Percentiles rank a stretch among this genome's conserved stretches.
phyloP scores from a whole-genome alignment of 306 rosid genomes.

The Rosa rugosa region DNA sequence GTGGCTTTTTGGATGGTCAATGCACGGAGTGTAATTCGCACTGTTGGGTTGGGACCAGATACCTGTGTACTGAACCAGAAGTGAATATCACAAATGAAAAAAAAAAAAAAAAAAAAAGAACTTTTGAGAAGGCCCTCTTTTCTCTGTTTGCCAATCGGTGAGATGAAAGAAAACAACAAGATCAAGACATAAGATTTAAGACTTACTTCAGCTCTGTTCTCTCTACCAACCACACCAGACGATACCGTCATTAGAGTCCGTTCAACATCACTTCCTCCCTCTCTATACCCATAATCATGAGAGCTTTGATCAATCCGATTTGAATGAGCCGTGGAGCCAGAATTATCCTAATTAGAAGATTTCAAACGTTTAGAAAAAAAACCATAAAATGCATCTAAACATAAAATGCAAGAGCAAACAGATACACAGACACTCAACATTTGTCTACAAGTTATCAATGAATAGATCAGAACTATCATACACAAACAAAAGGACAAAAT shows the following conservation, averaged over 20 bases:
- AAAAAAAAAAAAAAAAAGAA: background rate
- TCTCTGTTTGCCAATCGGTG: background rate
- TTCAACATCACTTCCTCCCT: conserved; percentile 57
- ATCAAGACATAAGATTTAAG: conserved; percentile 20
- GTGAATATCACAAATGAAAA: conserved; percentile 31
- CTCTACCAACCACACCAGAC: conserved; percentile 44
- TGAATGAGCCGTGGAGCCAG: conserved; percentile 39
- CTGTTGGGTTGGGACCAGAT: conserved; percentile 73
- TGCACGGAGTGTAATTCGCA: conserved; percentile 76
- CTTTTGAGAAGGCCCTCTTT: background rate
- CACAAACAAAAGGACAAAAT: background rate
- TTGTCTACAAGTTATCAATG: background rate
- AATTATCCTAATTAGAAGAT: conserved; percentile 49
- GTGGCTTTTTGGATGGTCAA: conserved; percentile 46
- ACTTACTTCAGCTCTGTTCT: conserved; percentile 57
- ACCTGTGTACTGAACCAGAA: conserved; percentile 60
- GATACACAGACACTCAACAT: background rate
- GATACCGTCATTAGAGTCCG: conserved; percentile 61
- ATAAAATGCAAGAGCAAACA: background rate
- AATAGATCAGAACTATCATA: background rate
- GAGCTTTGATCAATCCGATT: conserved; percentile 47
- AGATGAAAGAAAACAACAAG: background rate
- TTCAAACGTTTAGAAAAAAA: conserved; percentile 3
- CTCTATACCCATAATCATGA: conserved; percentile 44
- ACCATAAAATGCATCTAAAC: background rate